These are phyloP conservation scores for Aspergillus caelatus DNA, from an alignment of 2,329 filamentous ascomycete genomes.

Conservation along the genomic window DNA sequence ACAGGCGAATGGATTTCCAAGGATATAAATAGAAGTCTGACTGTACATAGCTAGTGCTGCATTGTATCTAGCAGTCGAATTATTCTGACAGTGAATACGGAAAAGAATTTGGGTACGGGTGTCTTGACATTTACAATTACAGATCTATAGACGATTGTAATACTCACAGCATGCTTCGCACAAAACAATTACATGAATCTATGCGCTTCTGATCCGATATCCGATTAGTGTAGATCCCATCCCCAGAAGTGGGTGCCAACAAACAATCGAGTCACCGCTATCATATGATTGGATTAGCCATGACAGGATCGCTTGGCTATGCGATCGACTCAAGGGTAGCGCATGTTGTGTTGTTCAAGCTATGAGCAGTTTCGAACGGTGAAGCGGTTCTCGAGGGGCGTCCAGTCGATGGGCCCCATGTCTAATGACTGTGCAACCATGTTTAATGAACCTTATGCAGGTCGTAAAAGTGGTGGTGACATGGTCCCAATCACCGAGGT, in stretches of 20 bases:
- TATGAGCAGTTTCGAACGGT: not conserved
- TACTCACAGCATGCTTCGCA: not conserved
- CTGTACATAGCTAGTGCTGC: not conserved
- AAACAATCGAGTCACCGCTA: not conserved
- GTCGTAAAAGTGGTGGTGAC: not conserved
- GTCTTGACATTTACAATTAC: too few species aligned
- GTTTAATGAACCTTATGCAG: conserved; percentile 1
- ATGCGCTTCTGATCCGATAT: not conserved
- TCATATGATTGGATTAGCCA: not conserved
- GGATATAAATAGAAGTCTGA: not conserved
- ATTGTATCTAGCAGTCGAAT: not conserved
- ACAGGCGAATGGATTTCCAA: not conserved
- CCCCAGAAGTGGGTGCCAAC: not conserved
- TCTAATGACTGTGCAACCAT: not conserved
- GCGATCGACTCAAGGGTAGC: not conserved
- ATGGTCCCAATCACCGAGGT: conserved; percentile 1
- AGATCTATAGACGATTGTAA: not conserved
- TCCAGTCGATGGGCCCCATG: not conserved
- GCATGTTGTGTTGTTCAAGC: not conserved
- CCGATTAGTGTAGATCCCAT: not conserved
- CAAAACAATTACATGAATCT: not conserved
- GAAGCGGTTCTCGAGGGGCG: not conserved
- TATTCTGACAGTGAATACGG: not conserved
- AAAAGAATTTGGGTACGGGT: not conserved
- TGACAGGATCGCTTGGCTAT: not conserved